phyloP scores from a whole-genome alignment of 169 alveolate species.

The Plasmodium falciparum region DNA sequence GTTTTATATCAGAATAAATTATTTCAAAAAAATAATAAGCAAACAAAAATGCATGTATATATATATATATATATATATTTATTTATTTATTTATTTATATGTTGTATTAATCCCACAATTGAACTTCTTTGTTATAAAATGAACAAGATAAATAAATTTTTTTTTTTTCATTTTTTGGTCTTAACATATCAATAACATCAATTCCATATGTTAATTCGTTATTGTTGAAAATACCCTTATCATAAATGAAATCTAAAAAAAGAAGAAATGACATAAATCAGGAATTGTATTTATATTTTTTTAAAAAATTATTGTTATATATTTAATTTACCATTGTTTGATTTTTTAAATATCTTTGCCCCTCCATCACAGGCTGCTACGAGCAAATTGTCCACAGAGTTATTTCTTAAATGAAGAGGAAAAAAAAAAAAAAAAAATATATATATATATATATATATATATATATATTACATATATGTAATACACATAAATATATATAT shows the following conservation, averaged over 20 bases:
- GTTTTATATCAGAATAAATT: too few species aligned
- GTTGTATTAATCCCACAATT: slow-evolving; percentile 35
- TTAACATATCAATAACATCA: slow-evolving; percentile 39
- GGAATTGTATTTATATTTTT: slow-evolving; percentile 4
- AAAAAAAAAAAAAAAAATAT: background rate
- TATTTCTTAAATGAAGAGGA: slow-evolving; percentile 12
- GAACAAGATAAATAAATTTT: slow-evolving; percentile 72
- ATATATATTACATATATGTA: too few species aligned
- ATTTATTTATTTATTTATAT: background rate
- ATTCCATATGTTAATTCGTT: slow-evolving; percentile 67
- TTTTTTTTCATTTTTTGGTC: slow-evolving; percentile 52
- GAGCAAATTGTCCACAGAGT: slow-evolving; percentile 17
- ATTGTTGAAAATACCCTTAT: slow-evolving; percentile 27
- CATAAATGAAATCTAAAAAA: slow-evolving; percentile 42
- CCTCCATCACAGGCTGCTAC: slow-evolving; percentile 76
- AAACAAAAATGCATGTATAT: background rate
- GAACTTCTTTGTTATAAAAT: slow-evolving; percentile 66
- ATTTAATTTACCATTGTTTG: slow-evolving; percentile 37
- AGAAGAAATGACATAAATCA: background rate
- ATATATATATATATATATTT: background rate
- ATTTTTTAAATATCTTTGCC: slow-evolving; percentile 52
- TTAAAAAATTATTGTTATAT: background rate
- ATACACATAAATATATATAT: background rate
- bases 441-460: background rate
- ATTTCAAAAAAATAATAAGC: background rate